Percentiles rank a stretch among this genome's conserved stretches.
phyloP scores from a whole-genome alignment of 2,329 filamentous ascomycete genomes.

The Calonectria pseudoreteaudii region DNA sequence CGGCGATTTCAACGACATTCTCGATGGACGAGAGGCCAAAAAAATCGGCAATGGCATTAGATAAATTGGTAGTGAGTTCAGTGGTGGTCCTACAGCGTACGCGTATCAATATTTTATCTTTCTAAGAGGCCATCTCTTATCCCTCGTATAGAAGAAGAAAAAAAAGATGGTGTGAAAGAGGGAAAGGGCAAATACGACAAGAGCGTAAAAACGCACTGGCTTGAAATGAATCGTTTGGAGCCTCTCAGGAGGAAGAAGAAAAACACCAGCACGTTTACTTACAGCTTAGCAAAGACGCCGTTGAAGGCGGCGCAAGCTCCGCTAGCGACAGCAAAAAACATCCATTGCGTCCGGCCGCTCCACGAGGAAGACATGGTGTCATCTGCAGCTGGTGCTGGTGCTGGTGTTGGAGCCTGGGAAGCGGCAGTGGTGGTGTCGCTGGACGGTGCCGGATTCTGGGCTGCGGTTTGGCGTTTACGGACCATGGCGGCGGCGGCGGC shows the following conservation, averaged over 20 bases:
- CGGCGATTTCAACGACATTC: conserved; percentile 58
- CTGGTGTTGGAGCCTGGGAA: too few relatives aligned
- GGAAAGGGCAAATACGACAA: not conserved
- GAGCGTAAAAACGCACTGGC: not conserved
- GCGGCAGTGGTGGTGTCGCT: not conserved
- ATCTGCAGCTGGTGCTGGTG: conserved; percentile 12
- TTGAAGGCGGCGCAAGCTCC: conserved; percentile 85
- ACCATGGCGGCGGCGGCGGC: conserved; percentile 38
- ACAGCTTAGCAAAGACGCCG: conserved; percentile 87
- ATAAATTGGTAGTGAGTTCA: conserved; percentile 62
- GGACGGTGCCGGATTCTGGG: conserved; percentile 21
- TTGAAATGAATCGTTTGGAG: not conserved
- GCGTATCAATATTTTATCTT: not conserved
- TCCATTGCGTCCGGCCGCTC: conserved; percentile 64
- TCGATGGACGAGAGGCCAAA: conserved; percentile 58
- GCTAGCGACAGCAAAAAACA: conserved; percentile 78
- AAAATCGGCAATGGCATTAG: conserved; percentile 56
- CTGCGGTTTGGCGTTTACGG: conserved; percentile 42
- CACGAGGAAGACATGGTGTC: conserved; percentile 32
- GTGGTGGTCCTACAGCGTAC: conserved; percentile 64
- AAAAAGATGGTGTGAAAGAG: not conserved
- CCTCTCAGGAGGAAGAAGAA: not conserved
- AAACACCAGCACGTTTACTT: conserved; percentile 47
- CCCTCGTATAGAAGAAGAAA: not conserved
- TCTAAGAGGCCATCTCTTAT: not conserved